Evolutionary conservation across 2,329 filamentous ascomycete species (phyloP).

Genomic region (Clarireedia hainanense): DNA sequence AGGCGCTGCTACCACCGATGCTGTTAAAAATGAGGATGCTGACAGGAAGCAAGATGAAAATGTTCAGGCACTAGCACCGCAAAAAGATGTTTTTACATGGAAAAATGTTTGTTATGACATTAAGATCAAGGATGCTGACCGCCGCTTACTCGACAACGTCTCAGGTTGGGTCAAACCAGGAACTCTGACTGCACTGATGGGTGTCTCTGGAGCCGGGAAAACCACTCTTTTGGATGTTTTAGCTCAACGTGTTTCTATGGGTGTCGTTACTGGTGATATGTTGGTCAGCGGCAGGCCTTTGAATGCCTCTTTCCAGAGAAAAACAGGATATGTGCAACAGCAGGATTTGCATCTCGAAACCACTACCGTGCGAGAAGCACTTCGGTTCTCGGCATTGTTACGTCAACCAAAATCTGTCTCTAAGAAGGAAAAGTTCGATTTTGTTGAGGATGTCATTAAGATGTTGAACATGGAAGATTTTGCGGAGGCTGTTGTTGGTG

Average conservation of each 20-base stretch:
- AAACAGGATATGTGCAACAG: conserved; percentile 89
- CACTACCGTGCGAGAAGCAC: conserved; percentile 77
- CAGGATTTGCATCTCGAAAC: conserved; percentile 85
- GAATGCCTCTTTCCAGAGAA: conserved; percentile 69
- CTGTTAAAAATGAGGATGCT: conserved; percentile 1
- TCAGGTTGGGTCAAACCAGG: conserved; percentile 69
- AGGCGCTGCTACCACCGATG: not conserved
- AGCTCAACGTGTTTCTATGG: conserved; percentile 76
- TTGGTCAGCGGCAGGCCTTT: conserved; percentile 11
- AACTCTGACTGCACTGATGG: conserved; percentile 62
- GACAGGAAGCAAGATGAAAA: conserved; percentile 20
- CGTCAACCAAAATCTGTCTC: conserved; percentile 69
- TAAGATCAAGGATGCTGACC: conserved; percentile 46
- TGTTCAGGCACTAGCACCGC: conserved; percentile 23
- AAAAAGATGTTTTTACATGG: conserved; percentile 23
- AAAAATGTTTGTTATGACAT: conserved; percentile 61
- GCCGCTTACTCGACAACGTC: conserved; percentile 56
- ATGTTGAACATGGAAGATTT: conserved; percentile 61
- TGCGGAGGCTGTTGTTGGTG: conserved; percentile 47
- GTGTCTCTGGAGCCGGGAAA: conserved; percentile 73
- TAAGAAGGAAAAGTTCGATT: conserved; percentile 65
- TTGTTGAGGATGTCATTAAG: conserved; percentile 67
- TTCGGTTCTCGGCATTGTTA: conserved; percentile 75
- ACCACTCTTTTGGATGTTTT: conserved; percentile 79
- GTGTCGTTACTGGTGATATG: conserved; percentile 83